Evolutionary conservation across 2,329 filamentous ascomycete genomes (phyloP).

Genomic region (Alternaria sp.): DNA sequence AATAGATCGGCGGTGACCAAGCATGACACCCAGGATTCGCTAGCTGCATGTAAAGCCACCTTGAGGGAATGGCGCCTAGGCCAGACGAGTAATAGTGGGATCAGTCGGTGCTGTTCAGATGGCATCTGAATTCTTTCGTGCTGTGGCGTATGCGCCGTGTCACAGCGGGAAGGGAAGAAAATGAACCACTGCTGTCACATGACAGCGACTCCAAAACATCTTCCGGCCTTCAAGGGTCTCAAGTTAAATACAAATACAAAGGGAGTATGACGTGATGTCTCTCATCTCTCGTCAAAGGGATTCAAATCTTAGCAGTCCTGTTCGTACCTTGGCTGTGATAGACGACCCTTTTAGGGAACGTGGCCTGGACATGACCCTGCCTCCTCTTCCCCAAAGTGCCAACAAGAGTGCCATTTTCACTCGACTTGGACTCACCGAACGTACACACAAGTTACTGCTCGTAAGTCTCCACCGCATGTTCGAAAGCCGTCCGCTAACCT

Average conservation of each 20-base stretch:
- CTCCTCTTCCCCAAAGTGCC: conserved; percentile 55
- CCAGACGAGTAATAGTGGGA: conserved; percentile 29
- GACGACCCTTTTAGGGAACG: conserved; percentile 4
- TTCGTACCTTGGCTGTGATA: conserved; percentile 5
- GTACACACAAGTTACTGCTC: conserved; percentile 57
- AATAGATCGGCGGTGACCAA: conserved; percentile 37
- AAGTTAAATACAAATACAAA: conserved; percentile 33
- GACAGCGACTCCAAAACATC: conserved; percentile 23
- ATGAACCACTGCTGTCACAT: conserved; percentile 35
- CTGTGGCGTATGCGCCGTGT: conserved; percentile 32
- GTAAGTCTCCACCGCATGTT: conserved; percentile 41
- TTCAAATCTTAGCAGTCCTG: neutral
- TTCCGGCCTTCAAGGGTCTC: conserved; percentile 16
- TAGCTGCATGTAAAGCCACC: conserved; percentile 29
- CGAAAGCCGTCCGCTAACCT: conserved; percentile 15
- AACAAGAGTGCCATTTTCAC: conserved; percentile 56
- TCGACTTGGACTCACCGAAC: conserved; percentile 53
- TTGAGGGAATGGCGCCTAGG: conserved; percentile 35
- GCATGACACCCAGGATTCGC: conserved; percentile 24
- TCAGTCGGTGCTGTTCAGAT: conserved; percentile 21
- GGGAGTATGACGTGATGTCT: neutral
- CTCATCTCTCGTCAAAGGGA: neutral
- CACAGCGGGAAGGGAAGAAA: conserved; percentile 32
- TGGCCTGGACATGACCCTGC: conserved; percentile 26
- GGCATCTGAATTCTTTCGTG: conserved; percentile 26